Conservation (phyloP, 495 filamentous ascomycete genomes). For the Clavariopsis aquatica region DNA sequence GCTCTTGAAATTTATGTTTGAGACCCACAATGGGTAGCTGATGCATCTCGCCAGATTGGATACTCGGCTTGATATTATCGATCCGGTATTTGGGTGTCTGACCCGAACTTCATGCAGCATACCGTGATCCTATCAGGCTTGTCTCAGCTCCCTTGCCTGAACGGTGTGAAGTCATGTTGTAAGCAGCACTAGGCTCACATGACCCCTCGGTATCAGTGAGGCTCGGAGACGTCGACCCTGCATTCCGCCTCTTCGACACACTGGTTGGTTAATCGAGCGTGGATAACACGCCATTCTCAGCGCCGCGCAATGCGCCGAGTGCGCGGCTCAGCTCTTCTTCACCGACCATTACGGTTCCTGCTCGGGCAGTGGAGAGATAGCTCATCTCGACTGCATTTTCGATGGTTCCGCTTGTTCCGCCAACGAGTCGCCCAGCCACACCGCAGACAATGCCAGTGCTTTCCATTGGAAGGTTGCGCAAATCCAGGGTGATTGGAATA, state of each 20-base stretch:
- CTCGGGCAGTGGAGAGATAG: constrained; percentile 84
- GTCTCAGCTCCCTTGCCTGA: too few species aligned
- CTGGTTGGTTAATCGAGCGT: constrained; percentile 29
- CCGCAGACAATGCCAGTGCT: constrained; percentile 93
- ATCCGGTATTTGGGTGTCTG: too few species aligned
- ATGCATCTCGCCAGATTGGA: too few species aligned
- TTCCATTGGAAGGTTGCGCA: constrained; percentile 78
- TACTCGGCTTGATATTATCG: too few species aligned
- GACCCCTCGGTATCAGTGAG: background rate
- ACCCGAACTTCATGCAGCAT: too few species aligned
- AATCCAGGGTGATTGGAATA: constrained; percentile 86
- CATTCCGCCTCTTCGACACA: background rate
- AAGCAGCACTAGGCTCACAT: background rate
- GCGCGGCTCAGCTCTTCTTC: constrained; percentile 70
- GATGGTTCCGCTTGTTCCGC: constrained; percentile 45
- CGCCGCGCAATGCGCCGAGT: constrained; percentile 62
- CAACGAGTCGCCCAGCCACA: constrained; percentile 76
- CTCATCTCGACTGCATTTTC: constrained; percentile 73
- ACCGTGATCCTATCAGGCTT: too few species aligned
- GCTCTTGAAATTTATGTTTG: too few species aligned
- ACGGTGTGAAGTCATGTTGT: too few species aligned
- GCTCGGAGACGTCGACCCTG: background rate
- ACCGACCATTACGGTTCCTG: constrained; percentile 85
- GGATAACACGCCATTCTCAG: constrained; percentile 35
- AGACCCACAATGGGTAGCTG: too few species aligned